Evolutionary conservation across 2,329 filamentous ascomycete genomes (phyloP), one percentile per base, ranked within the genome.

Genomic region (Dothidotthia symphoricarpi): DNA sequence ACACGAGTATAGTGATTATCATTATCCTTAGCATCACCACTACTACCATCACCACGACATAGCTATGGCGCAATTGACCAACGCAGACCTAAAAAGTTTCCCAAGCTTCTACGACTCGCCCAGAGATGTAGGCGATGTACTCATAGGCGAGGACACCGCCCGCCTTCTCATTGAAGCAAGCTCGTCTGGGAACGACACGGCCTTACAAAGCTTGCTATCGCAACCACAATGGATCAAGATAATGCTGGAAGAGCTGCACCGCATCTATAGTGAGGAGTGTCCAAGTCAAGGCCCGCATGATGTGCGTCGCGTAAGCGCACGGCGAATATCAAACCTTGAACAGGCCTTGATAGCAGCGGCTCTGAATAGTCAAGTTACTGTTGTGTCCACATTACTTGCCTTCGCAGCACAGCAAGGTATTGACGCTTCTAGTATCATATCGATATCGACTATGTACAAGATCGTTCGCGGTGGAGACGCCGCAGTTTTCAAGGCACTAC

Each of bases 351-450:
- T 14, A 37, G 28, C 31, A 44, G 45, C 41, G 29, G 34, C 41
- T 30, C 26, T 34, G 36, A 43, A 45, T 25, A 34, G 36, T 26
- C 41, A 45, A 8, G 38, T 39, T 37, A 24, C 38, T 38, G 34
- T 48, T 32, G 30, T 48, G 24, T 42, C 45, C 25, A 45, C 33
- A 36, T 34, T 45, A 34, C 36, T 42, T 39, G 38, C 35, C 17
- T 48, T 45, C 31, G 39, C 41, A 40, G 38, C 15, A 33, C 15
- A 36, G 16, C 39, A 45, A n/a, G 24, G 34, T 22, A 33, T 48
- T 15, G 19, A 34, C 4, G n/a, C 16, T 16, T 31, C 28, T 16
- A 31, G 40, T 11, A 25, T 38, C 38, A 31, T 36, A 43, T 22
- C 42, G 22, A 40, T 30, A 40, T 2, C 25, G 14, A 35, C 33